Evolutionary conservation across 495 filamentous ascomycete genomes (phyloP).

Genomic region (Margaritispora aquatica): DNA sequence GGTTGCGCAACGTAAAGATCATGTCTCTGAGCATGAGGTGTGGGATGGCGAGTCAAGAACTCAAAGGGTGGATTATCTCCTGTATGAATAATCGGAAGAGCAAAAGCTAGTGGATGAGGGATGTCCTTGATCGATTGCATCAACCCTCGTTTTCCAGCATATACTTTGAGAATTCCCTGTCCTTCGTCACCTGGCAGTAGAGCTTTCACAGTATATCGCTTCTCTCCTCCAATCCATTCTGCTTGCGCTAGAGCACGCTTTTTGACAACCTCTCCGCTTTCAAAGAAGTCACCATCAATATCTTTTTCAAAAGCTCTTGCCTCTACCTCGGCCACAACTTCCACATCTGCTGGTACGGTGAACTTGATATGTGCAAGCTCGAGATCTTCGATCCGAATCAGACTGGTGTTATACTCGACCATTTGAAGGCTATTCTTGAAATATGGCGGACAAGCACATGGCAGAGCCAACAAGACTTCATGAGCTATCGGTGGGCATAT

Average conservation of each 20-base stretch:
- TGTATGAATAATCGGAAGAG: constrained; percentile 83
- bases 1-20: constrained; percentile 95
- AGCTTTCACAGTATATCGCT: constrained; percentile 89
- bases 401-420: constrained; percentile 84
- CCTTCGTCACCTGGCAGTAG: constrained; percentile 86
- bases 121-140: constrained; percentile 96
- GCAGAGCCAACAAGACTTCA: constrained; percentile 77
- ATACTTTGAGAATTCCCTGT: constrained; percentile 83
- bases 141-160: constrained; percentile 86
- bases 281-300: constrained; percentile 85
- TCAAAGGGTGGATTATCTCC: constrained; percentile 92
- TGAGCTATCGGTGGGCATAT: constrained; percentile 82
- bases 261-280: constrained; percentile 79
- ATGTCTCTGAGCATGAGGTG: constrained; percentile 91
- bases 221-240: constrained; percentile 81
- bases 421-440: constrained; percentile 76
- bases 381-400: constrained; percentile 79
- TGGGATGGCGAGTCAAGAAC: constrained; percentile 88
- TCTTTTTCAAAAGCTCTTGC: constrained; percentile 72
- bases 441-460: constrained; percentile 77
- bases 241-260: constrained; percentile 87
- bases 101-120: constrained; percentile 83
- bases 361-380: constrained; percentile 89
- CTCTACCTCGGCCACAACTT: constrained; percentile 92
- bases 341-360: constrained; percentile 79